Base-by-base conservation (phyloP, 805 yeast species). In the Priceomyces castillae region DNA sequence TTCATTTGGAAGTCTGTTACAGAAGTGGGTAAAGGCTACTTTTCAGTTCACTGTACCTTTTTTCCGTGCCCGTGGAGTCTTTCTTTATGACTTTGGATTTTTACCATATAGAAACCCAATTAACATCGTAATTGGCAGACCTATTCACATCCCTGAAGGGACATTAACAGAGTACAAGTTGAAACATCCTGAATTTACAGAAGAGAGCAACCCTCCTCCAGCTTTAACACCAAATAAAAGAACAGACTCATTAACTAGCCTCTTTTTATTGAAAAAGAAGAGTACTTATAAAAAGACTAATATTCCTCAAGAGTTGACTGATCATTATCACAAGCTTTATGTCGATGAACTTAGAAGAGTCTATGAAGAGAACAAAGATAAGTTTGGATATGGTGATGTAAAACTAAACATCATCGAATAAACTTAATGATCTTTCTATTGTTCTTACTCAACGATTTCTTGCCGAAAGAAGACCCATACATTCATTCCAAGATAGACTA, bases 51-150 rank as follows among this genome's bases (percentile, higher is more conserved):
- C 99, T 0, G 56, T 94, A 4, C 99, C 99, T 1, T 78, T 94
- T 39, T 86, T 94, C 66, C 84, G 87, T 59, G 97, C 97, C 1
- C 73, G 98, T 36, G 97, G 98, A 0, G 73, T 94, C 0, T 90
- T 92, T 65, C 88, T 92, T 56, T 87, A 90, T 55, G 96, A 90
- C 59, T 87, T 86, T 66, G 99, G 99, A 0, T 65, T 94, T 23
- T 64, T 94, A 44, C 98, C 99, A 1, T 90, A 80, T 60, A 74
- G 97, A 51, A 77, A 83, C 41, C 87, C 87, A 2, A 82, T 94
- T 43, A 75, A 86, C 48, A 73, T 94, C 11, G 95, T 87, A 45
- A 69, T 81, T 26, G 95, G 95, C 0, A 67, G 64, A 17, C 90
- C 95, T 4, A 80, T 84, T 18, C 67, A 71, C 39, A 72, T 83